Base-by-base conservation (phyloP, 768 basidiomycete species). In the Pleurotus djamor region DNA sequence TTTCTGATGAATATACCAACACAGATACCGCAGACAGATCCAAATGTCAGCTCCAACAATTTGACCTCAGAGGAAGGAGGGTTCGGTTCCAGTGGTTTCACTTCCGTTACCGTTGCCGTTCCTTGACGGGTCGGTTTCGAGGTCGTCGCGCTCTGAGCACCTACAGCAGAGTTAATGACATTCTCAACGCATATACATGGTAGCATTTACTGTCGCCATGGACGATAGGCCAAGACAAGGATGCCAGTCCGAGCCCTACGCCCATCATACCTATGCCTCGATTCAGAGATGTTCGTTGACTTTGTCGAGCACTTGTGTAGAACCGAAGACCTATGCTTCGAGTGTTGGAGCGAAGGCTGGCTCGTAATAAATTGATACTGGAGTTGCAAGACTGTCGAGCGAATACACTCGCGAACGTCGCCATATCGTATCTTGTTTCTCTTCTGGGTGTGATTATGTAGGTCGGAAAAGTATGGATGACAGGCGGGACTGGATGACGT, bases 1-100 rank as follows among this genome's bases (percentile, higher is more conserved):
- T 96, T 98, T 75, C 97, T 98, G 65, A 96, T 79, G 68, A 98
- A 98, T 0, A 98, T 81, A 0, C 96, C 96, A 0, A 93, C 86
- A 66, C 94, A 97, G 44, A 98, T 69, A 0, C 96, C 96, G 58
- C 87, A 84, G 0, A 91, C 87, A 4, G 94, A 92, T 9, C 96
- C 96, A 69, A 98, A 98, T 0, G 87, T 79, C 32, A 98, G 83
- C 64, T 96, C 89, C 67, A 89, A 89, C 16, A 85, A 59, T 57
- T 87, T 91, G n/a, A 97, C 78, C 0, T 85, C 80, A n/a, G 94
- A 94, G 48, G 73, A 64, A 1, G 90, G 89, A 3, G 81, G 87
- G 12, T 85, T 82, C 0, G 83, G 83, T 9, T 72, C 66, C 3
- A 55, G 60, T 28, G 81, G 87, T 13, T 85, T 82, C 0, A 82